These are phyloP conservation scores for Rosa chinensis DNA, from an alignment of 306 rosid genomes.

Conservation along the genomic window DNA sequence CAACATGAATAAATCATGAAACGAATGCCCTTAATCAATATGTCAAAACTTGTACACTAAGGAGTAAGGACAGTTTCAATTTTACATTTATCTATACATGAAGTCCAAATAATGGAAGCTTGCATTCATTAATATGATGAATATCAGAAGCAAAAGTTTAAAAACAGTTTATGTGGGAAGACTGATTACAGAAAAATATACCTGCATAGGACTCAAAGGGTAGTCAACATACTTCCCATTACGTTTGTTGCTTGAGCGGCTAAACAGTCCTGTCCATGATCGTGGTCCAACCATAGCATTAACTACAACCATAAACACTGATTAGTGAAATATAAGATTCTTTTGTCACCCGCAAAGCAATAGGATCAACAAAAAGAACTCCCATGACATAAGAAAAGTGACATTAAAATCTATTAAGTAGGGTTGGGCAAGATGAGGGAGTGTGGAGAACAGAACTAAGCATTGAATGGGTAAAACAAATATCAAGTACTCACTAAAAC, in stretches of 20 bases:
- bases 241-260: slow-evolving; percentile 48
- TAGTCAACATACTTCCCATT: slow-evolving; percentile 51
- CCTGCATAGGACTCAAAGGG: slow-evolving; percentile 73
- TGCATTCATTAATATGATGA: neutral
- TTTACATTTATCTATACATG: neutral
- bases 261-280: slow-evolving; percentile 88
- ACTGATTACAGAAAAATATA: slow-evolving; percentile 16
- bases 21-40: neutral
- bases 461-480: slow-evolving; percentile 4
- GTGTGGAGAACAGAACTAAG: neutral
- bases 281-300: slow-evolving; percentile 95
- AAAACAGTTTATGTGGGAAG: slow-evolving; percentile 12
- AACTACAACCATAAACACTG: slow-evolving; percentile 55
- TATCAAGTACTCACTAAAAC: slow-evolving; percentile 65
- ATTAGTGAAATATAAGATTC: slow-evolving; percentile 27
- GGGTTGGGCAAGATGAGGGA: slow-evolving; percentile 4
- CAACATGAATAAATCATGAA: neutral
- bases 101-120: neutral
- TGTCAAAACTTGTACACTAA: neutral
- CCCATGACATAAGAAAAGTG: neutral
- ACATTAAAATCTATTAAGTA: neutral
- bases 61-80: neutral
- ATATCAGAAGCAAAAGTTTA: slow-evolving; percentile 15
- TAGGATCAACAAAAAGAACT: neutral
- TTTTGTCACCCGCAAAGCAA: neutral